Evolutionary conservation across 163 green algal genomes (phyloP).

Genomic region (Trebouxiophyceae sp.): DNA sequence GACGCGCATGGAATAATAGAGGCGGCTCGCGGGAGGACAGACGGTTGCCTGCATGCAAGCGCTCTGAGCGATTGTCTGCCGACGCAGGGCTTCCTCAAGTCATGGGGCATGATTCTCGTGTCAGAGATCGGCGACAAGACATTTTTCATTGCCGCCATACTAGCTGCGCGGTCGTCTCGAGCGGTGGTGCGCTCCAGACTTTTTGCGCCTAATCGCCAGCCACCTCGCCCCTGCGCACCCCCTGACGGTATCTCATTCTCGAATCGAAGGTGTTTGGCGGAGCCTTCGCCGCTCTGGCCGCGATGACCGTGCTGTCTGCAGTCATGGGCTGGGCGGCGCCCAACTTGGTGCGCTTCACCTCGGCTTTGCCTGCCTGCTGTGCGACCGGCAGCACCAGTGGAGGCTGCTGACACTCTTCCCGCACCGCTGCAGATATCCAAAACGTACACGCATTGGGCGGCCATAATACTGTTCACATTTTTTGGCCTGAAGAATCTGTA

Average conservation of each 20-base stretch:
- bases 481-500: slow-evolving; percentile 76
- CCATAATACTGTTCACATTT: slow-evolving; percentile 76
- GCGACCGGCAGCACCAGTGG: background rate
- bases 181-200: slow-evolving; percentile 28
- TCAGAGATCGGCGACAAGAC: slow-evolving; percentile 83
- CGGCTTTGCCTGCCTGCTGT: background rate
- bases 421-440: slow-evolving; percentile 64
- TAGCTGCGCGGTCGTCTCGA: slow-evolving; percentile 73
- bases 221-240: background rate
- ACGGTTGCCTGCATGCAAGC: no score
- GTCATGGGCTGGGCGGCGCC: slow-evolving; percentile 76
- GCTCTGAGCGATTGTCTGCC: no score
- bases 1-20: no score
- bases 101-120: slow-evolving; percentile 51
- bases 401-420: no score
- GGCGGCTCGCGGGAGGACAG: no score
- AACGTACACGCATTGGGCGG: slow-evolving; percentile 76
- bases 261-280: slow-evolving; percentile 54
- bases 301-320: slow-evolving; percentile 82
- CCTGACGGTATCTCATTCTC: background rate
- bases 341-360: slow-evolving; percentile 52
- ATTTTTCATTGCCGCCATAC: slow-evolving; percentile 90
- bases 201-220: background rate
- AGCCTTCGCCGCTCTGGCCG: slow-evolving; percentile 55
- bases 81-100: slow-evolving; percentile 27